Evolutionary conservation across 2,329 filamentous ascomycete species (phyloP), one percentile per base, ranked within the genome.

Genomic region (Metarhizium robertsii): DNA sequence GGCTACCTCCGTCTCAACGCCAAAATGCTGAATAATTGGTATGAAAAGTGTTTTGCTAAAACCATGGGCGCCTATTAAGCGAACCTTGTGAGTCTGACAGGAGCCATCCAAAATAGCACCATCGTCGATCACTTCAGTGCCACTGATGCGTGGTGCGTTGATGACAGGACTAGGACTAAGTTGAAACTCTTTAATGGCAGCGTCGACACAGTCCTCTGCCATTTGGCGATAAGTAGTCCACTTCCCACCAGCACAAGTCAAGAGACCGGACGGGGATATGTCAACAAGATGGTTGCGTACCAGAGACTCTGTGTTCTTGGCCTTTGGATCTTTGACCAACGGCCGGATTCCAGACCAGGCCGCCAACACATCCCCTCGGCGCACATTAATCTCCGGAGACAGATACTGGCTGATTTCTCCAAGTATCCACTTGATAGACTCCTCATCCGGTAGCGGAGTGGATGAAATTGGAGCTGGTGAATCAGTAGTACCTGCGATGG

Each of bases 221-320:
- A 95, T 95, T 71, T 95, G 88, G 55, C 90, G 86, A 73, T 95
- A 95, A 1, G 90, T 95, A 2, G 90, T 95, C 90, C 90, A 95
- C 73, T 95, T 95, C 50, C 90, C 90, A 62, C 90, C 90, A 32
- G 89, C 89, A 66, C 89, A 92, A 38, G 90, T 95, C 61, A 95
- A 74, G 20, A 95, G 79, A 11, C 90, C 90, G 6, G 88, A 90
- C 2, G 80, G 71, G n/a, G 89, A 92, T 52, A 89, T 79, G 58
- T 90, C 86, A 62, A 95, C 82, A 47, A 95, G 78, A 68, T 95
- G 90, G 69, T 92, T 95, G 55, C 90, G 87, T 53, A 95, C 90
- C 18, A 95, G 82, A 30, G 90, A 91, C 71, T 95, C 86, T 1
- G 90, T 94, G 68, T 90, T 92, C 70, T 84, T 84, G 53, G 89